These are phyloP conservation scores for Pichia deserticola DNA, from an alignment of 805 yeast genomes.

Conservation along the genomic window DNA sequence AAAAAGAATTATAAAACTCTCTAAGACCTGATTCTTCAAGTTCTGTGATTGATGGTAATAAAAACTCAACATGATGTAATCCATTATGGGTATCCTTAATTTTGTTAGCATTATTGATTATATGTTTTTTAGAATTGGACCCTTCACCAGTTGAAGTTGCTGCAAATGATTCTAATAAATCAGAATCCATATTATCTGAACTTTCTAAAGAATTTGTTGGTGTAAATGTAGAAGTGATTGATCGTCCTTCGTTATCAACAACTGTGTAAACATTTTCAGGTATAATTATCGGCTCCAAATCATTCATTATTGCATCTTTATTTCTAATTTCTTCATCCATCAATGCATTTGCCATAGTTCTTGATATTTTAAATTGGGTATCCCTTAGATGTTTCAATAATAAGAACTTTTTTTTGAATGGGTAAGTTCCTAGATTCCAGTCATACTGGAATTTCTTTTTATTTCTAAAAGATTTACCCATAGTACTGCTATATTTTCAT, in stretches of 20 bases:
- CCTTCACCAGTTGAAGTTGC: too few relatives aligned
- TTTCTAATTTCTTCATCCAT: slow-evolving; percentile 6
- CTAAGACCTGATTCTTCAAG: slow-evolving; percentile 13
- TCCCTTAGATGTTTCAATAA: slow-evolving; percentile 6
- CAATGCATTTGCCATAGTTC: not conserved
- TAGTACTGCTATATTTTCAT: not conserved
- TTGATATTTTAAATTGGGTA: not conserved
- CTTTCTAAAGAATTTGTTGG: not conserved
- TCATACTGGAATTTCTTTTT: not conserved
- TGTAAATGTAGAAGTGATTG: too few relatives aligned
- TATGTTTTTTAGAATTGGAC: too few relatives aligned
- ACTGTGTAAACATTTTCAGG: not conserved
- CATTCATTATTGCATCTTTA: not conserved
- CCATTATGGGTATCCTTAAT: not conserved
- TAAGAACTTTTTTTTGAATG: not conserved
- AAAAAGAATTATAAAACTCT: slow-evolving; percentile 19
- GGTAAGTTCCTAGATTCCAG: not conserved
- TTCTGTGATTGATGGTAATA: slow-evolving; percentile 6
- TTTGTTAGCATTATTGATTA: not conserved
- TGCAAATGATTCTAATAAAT: too few relatives aligned
- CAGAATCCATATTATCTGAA: not conserved
- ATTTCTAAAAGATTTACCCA: not conserved
- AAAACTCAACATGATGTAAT: not conserved
- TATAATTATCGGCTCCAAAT: slow-evolving; percentile 1
- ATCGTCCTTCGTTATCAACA: too few relatives aligned